Conservation (phyloP, 192 early-diverging fungal species). For the Coemansia sp. region DNA sequence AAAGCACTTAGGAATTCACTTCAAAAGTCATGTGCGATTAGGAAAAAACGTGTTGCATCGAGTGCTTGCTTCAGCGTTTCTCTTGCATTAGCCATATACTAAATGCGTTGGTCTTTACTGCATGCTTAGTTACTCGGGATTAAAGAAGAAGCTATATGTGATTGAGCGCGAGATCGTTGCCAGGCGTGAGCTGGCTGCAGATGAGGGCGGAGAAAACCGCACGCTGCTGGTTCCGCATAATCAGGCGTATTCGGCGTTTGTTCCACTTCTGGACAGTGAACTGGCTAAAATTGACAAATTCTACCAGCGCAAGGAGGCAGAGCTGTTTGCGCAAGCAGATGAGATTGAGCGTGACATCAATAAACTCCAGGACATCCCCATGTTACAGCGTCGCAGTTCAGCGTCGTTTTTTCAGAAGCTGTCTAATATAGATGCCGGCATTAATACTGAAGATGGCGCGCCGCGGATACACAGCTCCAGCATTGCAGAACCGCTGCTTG, state of each 20-base stretch:
- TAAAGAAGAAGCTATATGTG: slow-evolving; percentile 76
- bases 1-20: no score
- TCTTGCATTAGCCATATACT: background rate
- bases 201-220: slow-evolving; percentile 23
- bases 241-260: slow-evolving; percentile 57
- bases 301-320: slow-evolving; percentile 79
- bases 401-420: slow-evolving; percentile 36
- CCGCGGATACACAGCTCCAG: slow-evolving; percentile 16
- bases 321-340: slow-evolving; percentile 70
- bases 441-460: background rate
- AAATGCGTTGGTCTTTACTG: background rate
- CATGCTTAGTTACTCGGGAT: slow-evolving; percentile 57
- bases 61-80: no score
- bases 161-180: slow-evolving; percentile 65
- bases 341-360: slow-evolving; percentile 46
- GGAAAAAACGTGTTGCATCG: no score
- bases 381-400: slow-evolving; percentile 35
- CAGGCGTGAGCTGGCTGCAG: slow-evolving; percentile 11
- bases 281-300: slow-evolving; percentile 80
- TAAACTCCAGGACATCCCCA: slow-evolving; percentile 11
- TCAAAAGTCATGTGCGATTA: no score
- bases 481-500: slow-evolving; percentile 8
- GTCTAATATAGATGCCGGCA: slow-evolving; percentile 13
- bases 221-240: slow-evolving; percentile 36
- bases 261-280: slow-evolving; percentile 75